Base-by-base conservation (phyloP, 495 filamentous ascomycete genomes). In the Penicillium pulvis region DNA sequence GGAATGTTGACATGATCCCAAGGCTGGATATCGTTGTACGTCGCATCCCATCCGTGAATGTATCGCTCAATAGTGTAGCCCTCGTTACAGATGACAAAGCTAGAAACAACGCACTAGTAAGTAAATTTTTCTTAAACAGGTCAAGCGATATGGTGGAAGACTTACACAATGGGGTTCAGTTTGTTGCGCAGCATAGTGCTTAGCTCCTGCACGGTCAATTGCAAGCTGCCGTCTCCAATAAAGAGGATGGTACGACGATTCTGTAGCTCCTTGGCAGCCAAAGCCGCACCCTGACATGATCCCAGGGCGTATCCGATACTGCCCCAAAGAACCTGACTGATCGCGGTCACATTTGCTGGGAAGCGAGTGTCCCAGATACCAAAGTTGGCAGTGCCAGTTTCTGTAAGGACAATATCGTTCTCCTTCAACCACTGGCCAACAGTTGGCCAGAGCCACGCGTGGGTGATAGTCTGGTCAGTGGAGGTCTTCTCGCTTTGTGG, bases 301-400 rank as follows among this genome's bases (percentile, higher is more conserved):
- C 90, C 90, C 28, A 92, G 85, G 0, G 90, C 86, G 71, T 90
- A 93, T 0, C 88, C 92, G 64, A 96, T 96, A 57, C 86, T 90
- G 39, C 92, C 91, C 90, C 91, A 96, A 10, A 97, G 83, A 2
- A 93, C 88, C 70, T 96, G 92, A 46, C 84, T 91, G 60, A 96
- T 81, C 17, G 88, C 88, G 4, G 83, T 90, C 1, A 93, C 90
- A 26, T 82, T 77, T 24, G 81, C 69, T 1, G 91, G 91, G 78
- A 95, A 94, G 23, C 85, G 85, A 31, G 90, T 92, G 54, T 96
- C 91, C 84, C 88, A 91, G 60, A 95, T 90, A 44, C 93, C 92
- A 73, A 96, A 95, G 74, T 91, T 93, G 30, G 91, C 80, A 4
- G 92, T 96, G 48, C 93, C 92, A 16, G 92, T 96, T 70, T 96